A percentile compares a stretch with the other conserved stretches of the same genome.
phyloP scores from a whole-genome alignment of 768 basidiomycete genomes.

The Hemileccinum impolitum region DNA sequence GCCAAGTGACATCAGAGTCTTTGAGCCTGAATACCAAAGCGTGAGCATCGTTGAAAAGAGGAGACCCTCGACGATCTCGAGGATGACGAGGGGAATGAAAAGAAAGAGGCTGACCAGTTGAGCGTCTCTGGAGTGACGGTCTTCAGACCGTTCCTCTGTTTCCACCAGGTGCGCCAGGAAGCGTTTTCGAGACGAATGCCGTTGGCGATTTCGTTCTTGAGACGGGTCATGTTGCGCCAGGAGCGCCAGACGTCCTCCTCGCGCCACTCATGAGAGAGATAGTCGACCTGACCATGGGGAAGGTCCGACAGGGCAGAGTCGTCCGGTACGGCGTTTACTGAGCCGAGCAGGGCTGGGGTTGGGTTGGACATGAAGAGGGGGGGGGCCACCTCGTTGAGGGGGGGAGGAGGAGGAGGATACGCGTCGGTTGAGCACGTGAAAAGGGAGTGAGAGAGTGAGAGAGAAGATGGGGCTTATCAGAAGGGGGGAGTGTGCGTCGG shows the following conservation, averaged over 20 bases:
- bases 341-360: slow-evolving; percentile 66
- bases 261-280: slow-evolving; percentile 95
- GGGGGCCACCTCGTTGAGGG: too few relatives aligned
- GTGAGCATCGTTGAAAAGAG: slow-evolving; percentile 9
- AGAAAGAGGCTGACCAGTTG: slow-evolving; percentile 75
- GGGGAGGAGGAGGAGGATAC: too few relatives aligned
- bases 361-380: slow-evolving; percentile 53
- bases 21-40: slow-evolving; percentile 69
- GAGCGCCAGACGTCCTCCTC: slow-evolving; percentile 98
- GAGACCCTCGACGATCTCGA: too few relatives aligned
- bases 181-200: slow-evolving; percentile 95
- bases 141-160: slow-evolving; percentile 93
- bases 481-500: slow-evolving; percentile 1
- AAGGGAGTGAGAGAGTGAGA: neutral
- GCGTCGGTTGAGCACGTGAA: neutral
- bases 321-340: slow-evolving; percentile 63
- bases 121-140: slow-evolving; percentile 96
- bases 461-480: slow-evolving; percentile 3
- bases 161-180: slow-evolving; percentile 99
- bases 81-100: neutral
- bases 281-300: slow-evolving; percentile 94
- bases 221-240: slow-evolving; percentile 98
- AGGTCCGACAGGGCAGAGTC: slow-evolving; percentile 80
- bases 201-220: slow-evolving; percentile 98
- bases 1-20: slow-evolving; percentile 98